phyloP scores from a whole-genome alignment of 495 filamentous ascomycete species.

The Daldinia childiae region DNA sequence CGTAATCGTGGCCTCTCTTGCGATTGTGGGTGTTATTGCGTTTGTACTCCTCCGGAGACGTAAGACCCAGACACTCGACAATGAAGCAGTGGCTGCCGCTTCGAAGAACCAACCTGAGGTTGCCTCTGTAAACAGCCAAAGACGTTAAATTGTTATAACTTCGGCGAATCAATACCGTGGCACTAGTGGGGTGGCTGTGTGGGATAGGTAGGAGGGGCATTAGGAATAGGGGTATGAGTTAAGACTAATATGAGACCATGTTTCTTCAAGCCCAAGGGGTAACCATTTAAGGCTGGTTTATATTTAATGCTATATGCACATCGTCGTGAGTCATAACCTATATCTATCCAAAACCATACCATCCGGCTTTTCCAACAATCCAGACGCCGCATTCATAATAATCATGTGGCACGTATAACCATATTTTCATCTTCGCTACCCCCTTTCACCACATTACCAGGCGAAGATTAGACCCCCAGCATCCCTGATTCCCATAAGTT shows the following conservation, averaged over 20 bases:
- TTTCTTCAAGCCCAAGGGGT: neutral
- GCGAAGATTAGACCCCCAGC: too few species aligned
- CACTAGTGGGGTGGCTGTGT: neutral
- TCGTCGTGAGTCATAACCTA: too few species aligned
- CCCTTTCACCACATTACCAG: too few species aligned
- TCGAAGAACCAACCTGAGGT: conserved; percentile 34
- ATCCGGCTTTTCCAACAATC: too few species aligned
- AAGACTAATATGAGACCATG: neutral
- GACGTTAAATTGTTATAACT: neutral
- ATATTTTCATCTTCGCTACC: too few species aligned
- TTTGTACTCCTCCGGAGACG: conserved; percentile 40
- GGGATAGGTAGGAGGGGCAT: neutral
- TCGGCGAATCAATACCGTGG: neutral
- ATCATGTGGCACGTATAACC: too few species aligned
- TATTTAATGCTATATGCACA: too few species aligned
- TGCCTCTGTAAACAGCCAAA: conserved; percentile 40
- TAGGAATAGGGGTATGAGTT: neutral
- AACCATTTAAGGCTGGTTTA: too few species aligned
- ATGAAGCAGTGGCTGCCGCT: conserved; percentile 9
- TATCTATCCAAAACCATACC: too few species aligned
- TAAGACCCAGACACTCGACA: conserved; percentile 13
- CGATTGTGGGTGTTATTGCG: conserved; percentile 36
- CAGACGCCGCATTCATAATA: too few species aligned
- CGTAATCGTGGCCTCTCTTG: conserved; percentile 51
- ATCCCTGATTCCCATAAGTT: too few species aligned